These are phyloP conservation scores for Postia placenta DNA, from an alignment of 768 basidiomycete genomes.

Conservation along the genomic window DNA sequence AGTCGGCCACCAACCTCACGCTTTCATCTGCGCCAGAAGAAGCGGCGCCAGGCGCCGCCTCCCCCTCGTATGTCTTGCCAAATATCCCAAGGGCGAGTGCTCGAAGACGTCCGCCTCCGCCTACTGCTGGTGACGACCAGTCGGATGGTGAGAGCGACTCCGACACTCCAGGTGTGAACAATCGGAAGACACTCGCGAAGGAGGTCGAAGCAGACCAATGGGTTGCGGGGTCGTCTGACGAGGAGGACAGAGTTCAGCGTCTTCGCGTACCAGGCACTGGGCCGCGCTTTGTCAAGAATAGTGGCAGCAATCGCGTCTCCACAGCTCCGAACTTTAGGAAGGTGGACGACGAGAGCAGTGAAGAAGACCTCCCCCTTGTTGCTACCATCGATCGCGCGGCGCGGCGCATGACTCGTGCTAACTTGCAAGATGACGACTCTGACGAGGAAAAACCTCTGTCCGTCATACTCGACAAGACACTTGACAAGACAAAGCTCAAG, in stretches of 20 bases:
- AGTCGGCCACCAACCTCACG: neutral
- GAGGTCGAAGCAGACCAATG: constrained; percentile 15
- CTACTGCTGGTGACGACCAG: constrained; percentile 33
- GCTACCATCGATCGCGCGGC: constrained; percentile 53
- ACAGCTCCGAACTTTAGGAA: constrained; percentile 12
- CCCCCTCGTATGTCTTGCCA: constrained; percentile 26
- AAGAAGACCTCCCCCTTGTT: constrained; percentile 76
- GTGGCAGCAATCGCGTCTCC: neutral
- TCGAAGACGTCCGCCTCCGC: constrained; percentile 24
- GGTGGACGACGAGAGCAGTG: constrained; percentile 48
- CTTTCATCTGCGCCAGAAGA: constrained; percentile 3
- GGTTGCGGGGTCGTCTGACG: constrained; percentile 55
- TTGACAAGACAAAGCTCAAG: constrained; percentile 40
- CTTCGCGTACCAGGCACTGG: constrained; percentile 38
- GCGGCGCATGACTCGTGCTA: constrained; percentile 33
- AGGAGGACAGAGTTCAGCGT: constrained; percentile 46
- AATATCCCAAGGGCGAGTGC: constrained; percentile 29
- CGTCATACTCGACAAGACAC: constrained; percentile 42
- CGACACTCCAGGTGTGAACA: constrained; percentile 24
- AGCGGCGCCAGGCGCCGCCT: constrained; percentile 5
- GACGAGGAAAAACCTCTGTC: constrained; percentile 74
- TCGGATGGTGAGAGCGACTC: constrained; percentile 51
- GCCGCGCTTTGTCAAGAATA: neutral
- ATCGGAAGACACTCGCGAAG: constrained; percentile 5
- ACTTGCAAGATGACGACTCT: constrained; percentile 28